A percentile compares a stretch with the other conserved stretches of the same genome.
Evolutionary conservation across 139 green algal genomes (phyloP).

Genomic region (Chlorella sorokiniana): DNA sequence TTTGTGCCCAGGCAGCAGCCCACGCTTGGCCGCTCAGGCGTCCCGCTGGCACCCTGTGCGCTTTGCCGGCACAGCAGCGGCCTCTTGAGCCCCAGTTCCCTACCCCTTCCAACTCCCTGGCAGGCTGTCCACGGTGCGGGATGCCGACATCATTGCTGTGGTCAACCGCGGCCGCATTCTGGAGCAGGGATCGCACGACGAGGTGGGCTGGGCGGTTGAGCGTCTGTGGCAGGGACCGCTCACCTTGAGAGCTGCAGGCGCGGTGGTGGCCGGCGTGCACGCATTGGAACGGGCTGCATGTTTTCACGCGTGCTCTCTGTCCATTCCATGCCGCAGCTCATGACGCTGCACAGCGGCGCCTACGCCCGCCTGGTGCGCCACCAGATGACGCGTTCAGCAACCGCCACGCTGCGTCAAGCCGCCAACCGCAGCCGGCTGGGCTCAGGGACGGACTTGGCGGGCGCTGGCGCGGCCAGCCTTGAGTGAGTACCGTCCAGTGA

Average conservation of each 20-base stretch:
- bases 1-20: background rate
- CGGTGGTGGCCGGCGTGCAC: background rate
- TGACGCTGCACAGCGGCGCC: conserved; percentile 26
- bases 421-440: no score
- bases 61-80: background rate
- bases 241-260: background rate
- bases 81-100: background rate
- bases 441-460: no score
- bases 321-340: conserved; percentile 28
- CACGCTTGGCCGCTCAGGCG: background rate
- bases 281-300: background rate
- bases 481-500: no score
- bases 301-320: background rate
- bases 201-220: conserved; percentile 30
- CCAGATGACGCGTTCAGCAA: conserved; percentile 5
- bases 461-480: no score
- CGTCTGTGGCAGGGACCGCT: conserved; percentile 46
- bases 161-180: conserved; percentile 67
- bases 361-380: conserved; percentile 46
- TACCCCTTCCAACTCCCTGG: background rate
- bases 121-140: conserved; percentile 78
- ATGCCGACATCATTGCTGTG: conserved; percentile 85
- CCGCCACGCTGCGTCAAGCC: background rate
- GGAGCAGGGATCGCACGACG: conserved; percentile 69
- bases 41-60: background rate